Evolutionary conservation across 305 asterid genomes (phyloP).

Genomic region (Solanum hybrid): DNA sequence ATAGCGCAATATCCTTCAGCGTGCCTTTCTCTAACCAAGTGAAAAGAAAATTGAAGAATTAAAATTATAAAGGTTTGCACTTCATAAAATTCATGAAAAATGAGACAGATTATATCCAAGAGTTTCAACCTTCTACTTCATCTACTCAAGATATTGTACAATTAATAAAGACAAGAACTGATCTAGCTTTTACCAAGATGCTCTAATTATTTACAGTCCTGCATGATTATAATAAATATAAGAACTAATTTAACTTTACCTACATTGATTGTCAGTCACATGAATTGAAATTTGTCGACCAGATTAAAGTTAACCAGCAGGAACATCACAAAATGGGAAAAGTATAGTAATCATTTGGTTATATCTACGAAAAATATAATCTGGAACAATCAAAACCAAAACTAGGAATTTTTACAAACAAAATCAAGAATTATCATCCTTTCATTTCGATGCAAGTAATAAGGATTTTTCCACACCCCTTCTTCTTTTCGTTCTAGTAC

Average conservation of each 20-base stretch:
- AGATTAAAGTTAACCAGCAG: background rate
- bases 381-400: background rate
- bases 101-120: background rate
- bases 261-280: background rate
- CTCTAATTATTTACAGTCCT: background rate
- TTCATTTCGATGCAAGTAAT: background rate
- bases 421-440: background rate
- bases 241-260: background rate
- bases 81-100: background rate
- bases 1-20: slow-evolving; percentile 79
- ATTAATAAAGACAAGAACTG: background rate
- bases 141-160: background rate
- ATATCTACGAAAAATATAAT: background rate
- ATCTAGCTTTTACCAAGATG: background rate
- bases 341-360: background rate
- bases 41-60: background rate
- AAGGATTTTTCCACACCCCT: background rate
- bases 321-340: background rate
- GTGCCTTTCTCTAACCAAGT: slow-evolving; percentile 39
- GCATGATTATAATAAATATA: background rate
- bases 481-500: background rate
- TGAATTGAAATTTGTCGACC: background rate
- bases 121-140: background rate
- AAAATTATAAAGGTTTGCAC: background rate
- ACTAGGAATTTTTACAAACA: background rate